Base-by-base conservation (phyloP, 345 rosid species). In the Crucihimalaya himalaica region DNA sequence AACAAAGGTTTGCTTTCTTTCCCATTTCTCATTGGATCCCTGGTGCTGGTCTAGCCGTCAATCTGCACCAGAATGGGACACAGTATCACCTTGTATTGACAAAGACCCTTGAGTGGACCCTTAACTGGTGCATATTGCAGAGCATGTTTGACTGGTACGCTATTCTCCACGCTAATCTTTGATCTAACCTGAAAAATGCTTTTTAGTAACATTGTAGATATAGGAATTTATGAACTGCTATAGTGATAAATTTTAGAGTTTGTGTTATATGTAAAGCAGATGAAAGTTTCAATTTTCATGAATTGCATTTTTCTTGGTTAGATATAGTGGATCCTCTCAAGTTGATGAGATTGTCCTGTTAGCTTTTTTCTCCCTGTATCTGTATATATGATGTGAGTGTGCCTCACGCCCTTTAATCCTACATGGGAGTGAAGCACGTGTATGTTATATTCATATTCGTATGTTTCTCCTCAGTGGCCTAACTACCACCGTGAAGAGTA, bases 71-170 rank as follows among this genome's bases (percentile, higher is more conserved):
- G 81, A n/a, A 83, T 79, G 93, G 86, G 56, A 66, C 72, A 51
- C 82, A 73, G 35, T 79, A 85, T 76, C 86, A 86, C 66, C 79
- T 86, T 35, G 87, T 93, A 25, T 81, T 96, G 59, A 89, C 98
- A 51, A 96, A 96, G 86, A 89, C 97, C 75, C 92, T 96, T 56
- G 97, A 92, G 60, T 96, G 99, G 99, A 92, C 93, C 64, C 84
- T 96, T 55, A 96, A 89, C 84, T 96, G 98, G 98, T 96, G 98
- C 80, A 89, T 96, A 79, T 78, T 96, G 80, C 98, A 96, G 84
- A 90, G 95, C 90, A 92, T 96, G 99, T 92, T 96, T 86, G 98
- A 96, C 68, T 79, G 96, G 99, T 96, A 85, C 66, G 84, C 21
- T 66, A 72, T 72, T 47, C 62, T 58, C 48, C 43, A 42, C 5